phyloP scores from a whole-genome alignment of 192 early-diverging fungal genomes.

The Entomortierella chlamydospora region DNA sequence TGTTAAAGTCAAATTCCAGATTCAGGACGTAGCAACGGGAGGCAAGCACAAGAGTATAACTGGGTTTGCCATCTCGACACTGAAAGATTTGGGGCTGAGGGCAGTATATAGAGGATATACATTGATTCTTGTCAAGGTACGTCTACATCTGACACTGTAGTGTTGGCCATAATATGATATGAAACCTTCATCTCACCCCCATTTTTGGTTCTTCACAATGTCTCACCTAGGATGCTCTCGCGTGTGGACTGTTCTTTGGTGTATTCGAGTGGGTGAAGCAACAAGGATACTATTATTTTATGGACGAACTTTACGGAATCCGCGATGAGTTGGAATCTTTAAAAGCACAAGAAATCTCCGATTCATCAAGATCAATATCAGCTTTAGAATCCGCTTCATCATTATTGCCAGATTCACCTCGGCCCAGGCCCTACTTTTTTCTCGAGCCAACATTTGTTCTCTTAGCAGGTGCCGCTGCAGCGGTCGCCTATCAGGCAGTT shows the following conservation, averaged over 20 bases:
- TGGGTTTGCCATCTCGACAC: constrained; percentile 69
- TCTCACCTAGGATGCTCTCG: constrained; percentile 67
- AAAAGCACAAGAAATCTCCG: constrained; percentile 3
- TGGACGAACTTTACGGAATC: constrained; percentile 61
- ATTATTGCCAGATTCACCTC: not conserved
- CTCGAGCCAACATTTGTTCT: constrained; percentile 67
- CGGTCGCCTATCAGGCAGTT: constrained; percentile 76
- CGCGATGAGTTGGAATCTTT: constrained; percentile 51
- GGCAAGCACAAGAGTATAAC: constrained; percentile 79
- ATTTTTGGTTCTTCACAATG: not conserved
- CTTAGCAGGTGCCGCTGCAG: constrained; percentile 68
- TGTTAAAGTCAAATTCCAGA: constrained; percentile 79
- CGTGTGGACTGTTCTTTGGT: constrained; percentile 82
- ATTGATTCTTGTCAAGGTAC: constrained; percentile 62
- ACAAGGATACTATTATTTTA: constrained; percentile 74
- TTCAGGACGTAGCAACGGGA: constrained; percentile 75
- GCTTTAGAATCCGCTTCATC: not conserved
- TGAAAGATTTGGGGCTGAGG: constrained; percentile 64
- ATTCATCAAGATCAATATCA: not conserved
- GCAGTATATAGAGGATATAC: constrained; percentile 69
- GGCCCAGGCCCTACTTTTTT: constrained; percentile 53
- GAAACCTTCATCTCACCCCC: too few species aligned
- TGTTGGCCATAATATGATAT: too few species aligned
- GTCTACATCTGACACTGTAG: not conserved
- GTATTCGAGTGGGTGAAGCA: constrained; percentile 82